Evolutionary conservation across 1,139 yeast genomes (phyloP), one percentile per base, ranked within the genome.

Genomic region (Taphrina flavorubra): DNA sequence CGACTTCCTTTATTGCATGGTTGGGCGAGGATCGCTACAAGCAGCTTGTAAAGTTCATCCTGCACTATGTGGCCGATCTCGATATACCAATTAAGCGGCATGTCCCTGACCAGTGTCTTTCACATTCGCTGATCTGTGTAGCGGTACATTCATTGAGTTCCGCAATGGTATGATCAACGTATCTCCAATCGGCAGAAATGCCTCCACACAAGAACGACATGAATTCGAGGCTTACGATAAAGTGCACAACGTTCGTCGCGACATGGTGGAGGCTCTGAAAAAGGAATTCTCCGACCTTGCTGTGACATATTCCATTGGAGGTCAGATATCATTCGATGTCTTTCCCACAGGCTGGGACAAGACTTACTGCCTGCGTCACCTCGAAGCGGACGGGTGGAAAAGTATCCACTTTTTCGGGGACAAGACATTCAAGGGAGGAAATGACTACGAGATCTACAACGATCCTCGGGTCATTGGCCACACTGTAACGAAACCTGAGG

Each of bases 271-370:
- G 68, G 97, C 97, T 66, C 85, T 94, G 78, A 89, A 85, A 81
- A 84, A 86, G 78, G 85, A 88, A 76, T 94, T 94, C 84, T 80
- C 94, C 70, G 95, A 92, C 80, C 83, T 82, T 76, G 90, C 88
- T 67, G 85, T 94, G 79, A 92, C 98, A 74, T 95, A 89, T 85
- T 94, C 99, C 70, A 94, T 94, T 75, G 71, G 74, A 14, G 99
- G 99, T 75, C 98, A 94, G 85, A 94, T 94, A 80, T 94, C 99
- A 62, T 94, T 94, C 77, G 99, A 94, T 77, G 99, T 94, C 74
- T 94, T 94, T 92, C 99, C 99, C 82, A 90, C 97, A 73, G 99
- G 99, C 77, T 94, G 99, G 99, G 99, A 94, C 81, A 94, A 95
- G 86, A 95, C 99, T 72, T 95, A 92, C 83, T 90, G 97, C 81